These are phyloP conservation scores for Peziza echinospora DNA, from an alignment of 495 filamentous ascomycete species.

Conservation along the genomic window DNA sequence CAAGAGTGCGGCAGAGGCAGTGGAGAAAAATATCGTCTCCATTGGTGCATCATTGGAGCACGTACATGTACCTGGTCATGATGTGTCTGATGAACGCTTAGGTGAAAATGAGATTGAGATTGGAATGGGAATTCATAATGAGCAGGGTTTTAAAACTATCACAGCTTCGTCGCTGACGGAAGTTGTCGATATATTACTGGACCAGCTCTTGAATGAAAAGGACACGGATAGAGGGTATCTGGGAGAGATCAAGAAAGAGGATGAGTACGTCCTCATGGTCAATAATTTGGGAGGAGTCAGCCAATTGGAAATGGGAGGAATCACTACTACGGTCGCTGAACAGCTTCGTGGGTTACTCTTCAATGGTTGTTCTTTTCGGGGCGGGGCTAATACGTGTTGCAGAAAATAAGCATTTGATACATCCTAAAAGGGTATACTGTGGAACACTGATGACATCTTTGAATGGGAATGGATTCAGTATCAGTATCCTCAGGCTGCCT, in stretches of 20 bases:
- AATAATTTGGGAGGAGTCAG: constrained; percentile 93
- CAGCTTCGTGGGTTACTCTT: constrained; percentile 33
- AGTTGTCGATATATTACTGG: constrained; percentile 58
- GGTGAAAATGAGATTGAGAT: constrained; percentile 56
- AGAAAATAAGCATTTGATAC: constrained; percentile 19
- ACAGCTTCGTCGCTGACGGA: constrained; percentile 41
- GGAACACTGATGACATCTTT: constrained; percentile 60
- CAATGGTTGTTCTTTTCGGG: background rate
- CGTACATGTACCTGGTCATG: constrained; percentile 78
- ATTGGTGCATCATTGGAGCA: constrained; percentile 73
- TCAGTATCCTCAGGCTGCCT: constrained; percentile 54
- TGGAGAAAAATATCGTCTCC: constrained; percentile 56
- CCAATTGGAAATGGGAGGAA: constrained; percentile 68
- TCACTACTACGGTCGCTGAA: constrained; percentile 64
- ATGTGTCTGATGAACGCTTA: constrained; percentile 6
- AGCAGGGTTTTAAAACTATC: constrained; percentile 55
- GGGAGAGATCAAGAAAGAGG: constrained; percentile 29
- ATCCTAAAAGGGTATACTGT: constrained; percentile 23
- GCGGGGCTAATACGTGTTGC: constrained; percentile 11
- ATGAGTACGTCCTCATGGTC: constrained; percentile 54
- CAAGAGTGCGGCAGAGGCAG: constrained; percentile 43
- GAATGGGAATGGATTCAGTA: constrained; percentile 82
- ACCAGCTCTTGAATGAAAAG: constrained; percentile 51
- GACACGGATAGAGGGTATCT: constrained; percentile 71
- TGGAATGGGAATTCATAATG: constrained; percentile 98